phyloP scores from a whole-genome alignment of 2,329 filamentous ascomycete species.

The Microdochium trichocladiopsis region DNA sequence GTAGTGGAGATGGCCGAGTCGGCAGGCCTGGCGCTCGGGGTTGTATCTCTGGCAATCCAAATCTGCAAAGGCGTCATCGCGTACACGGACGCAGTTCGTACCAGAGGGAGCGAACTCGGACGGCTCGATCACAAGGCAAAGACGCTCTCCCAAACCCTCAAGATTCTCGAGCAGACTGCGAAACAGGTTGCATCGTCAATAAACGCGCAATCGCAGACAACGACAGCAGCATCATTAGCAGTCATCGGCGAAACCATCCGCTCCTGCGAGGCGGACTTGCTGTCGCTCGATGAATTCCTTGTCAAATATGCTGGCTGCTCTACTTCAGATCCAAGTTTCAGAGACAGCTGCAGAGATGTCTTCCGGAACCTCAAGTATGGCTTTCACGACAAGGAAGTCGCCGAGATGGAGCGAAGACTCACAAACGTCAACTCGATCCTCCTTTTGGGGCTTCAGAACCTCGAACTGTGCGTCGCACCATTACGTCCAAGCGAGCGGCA shows the following conservation, averaged over 20 bases:
- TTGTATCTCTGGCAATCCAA: neutral
- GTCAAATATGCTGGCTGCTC: neutral
- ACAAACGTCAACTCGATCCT: neutral
- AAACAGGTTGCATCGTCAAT: neutral
- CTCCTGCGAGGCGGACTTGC: neutral
- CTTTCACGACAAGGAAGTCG: neutral
- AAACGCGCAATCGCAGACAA: neutral
- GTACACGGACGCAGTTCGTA: neutral
- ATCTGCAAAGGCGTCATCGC: neutral
- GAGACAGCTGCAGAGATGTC: neutral
- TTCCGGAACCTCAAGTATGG: neutral
- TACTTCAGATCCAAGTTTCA: neutral
- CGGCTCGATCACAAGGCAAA: neutral
- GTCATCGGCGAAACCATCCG: neutral
- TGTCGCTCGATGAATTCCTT: neutral
- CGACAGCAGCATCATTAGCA: neutral
- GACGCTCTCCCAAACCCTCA: neutral
- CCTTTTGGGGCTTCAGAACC: neutral
- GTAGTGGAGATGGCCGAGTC: neutral
- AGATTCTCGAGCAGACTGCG: neutral
- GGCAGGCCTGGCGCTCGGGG: neutral
- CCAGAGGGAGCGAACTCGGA: neutral
- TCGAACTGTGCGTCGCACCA: neutral
- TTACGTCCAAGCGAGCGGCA: neutral
- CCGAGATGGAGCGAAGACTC: neutral